These are phyloP conservation scores for Butyriboletus loyo DNA, from an alignment of 768 basidiomycete species.

Conservation along the genomic window DNA sequence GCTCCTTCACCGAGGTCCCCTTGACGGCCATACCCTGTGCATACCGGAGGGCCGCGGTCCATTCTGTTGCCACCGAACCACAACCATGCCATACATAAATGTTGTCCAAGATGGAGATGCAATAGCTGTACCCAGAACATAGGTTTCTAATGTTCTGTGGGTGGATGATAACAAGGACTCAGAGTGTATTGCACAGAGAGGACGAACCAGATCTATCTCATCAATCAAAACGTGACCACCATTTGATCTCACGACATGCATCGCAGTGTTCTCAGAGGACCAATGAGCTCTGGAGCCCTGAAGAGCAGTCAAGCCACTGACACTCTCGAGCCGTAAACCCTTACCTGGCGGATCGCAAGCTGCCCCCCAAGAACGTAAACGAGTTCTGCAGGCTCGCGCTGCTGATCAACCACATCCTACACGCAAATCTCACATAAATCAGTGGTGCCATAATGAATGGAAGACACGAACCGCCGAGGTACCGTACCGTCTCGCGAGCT, in stretches of 20 bases:
- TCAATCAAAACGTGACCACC: slow-evolving; percentile 59
- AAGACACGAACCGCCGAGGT: slow-evolving; percentile 51
- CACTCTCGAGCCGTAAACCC: slow-evolving; percentile 2
- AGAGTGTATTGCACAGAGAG: background rate
- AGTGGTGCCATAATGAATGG: background rate
- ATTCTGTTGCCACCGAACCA: slow-evolving; percentile 60
- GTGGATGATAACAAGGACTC: slow-evolving; percentile 3
- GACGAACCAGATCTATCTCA: slow-evolving; percentile 64
- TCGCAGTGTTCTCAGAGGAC: slow-evolving; percentile 76
- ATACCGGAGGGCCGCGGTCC: slow-evolving; percentile 60
- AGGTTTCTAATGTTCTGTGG: slow-evolving; percentile 59
- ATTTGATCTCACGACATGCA: slow-evolving; percentile 66
- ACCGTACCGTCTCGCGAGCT: slow-evolving; percentile 71
- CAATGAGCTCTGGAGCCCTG: slow-evolving; percentile 73
- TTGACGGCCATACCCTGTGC: slow-evolving; percentile 45
- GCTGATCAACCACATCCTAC: slow-evolving; percentile 49
- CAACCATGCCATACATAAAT: slow-evolving; percentile 82
- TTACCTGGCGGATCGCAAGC: slow-evolving; percentile 73
- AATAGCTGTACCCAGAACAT: slow-evolving; percentile 85
- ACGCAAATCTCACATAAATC: background rate
- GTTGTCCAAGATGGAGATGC: slow-evolving; percentile 63
- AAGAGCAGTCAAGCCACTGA: slow-evolving; percentile 3
- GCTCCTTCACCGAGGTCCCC: slow-evolving; percentile 45
- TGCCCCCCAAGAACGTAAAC: slow-evolving; percentile 64
- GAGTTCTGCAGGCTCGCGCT: slow-evolving; percentile 61